Percentiles rank a stretch among this genome's conserved stretches.
Evolutionary conservation across 192 early-diverging fungal species (phyloP).

Genomic region (Coemansia sp.): DNA sequence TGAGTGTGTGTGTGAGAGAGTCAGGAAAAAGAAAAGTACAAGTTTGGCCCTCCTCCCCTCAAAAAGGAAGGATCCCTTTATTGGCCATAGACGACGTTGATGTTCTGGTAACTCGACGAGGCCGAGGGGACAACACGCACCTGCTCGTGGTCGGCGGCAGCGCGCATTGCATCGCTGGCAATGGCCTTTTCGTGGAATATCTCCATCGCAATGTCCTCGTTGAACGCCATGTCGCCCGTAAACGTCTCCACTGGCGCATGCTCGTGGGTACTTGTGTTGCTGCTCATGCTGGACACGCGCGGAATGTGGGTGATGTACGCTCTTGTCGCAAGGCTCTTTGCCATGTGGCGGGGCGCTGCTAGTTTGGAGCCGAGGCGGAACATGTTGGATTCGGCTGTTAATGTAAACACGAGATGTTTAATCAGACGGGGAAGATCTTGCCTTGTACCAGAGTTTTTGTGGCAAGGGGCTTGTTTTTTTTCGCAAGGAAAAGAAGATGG

Average conservation of each 20-base stretch:
- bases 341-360: background rate
- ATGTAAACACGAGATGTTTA: background rate
- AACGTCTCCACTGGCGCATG: conserved; percentile 34
- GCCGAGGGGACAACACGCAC: conserved; percentile 45
- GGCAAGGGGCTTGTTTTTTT: too few species aligned
- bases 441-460: too few species aligned
- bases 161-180: conserved; percentile 47
- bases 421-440: background rate
- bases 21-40: background rate
- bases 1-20: too few species aligned
- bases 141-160: conserved; percentile 44
- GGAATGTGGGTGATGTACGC: conserved; percentile 37
- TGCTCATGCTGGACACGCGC: conserved; percentile 43
- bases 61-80: conserved; percentile 20
- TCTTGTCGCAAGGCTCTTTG: conserved; percentile 13
- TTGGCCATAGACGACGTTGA: conserved; percentile 41
- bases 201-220: conserved; percentile 52
- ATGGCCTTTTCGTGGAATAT: conserved; percentile 52
- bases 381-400: conserved; percentile 7
- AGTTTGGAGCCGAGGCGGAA: conserved; percentile 11
- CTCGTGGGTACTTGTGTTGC: conserved; percentile 32
- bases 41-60: background rate
- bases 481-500: background rate
- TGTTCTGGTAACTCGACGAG: conserved; percentile 40
- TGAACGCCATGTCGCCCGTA: conserved; percentile 40